Evolutionary conservation across 805 yeast species (phyloP).

Genomic region (Clavispora asparagi): DNA sequence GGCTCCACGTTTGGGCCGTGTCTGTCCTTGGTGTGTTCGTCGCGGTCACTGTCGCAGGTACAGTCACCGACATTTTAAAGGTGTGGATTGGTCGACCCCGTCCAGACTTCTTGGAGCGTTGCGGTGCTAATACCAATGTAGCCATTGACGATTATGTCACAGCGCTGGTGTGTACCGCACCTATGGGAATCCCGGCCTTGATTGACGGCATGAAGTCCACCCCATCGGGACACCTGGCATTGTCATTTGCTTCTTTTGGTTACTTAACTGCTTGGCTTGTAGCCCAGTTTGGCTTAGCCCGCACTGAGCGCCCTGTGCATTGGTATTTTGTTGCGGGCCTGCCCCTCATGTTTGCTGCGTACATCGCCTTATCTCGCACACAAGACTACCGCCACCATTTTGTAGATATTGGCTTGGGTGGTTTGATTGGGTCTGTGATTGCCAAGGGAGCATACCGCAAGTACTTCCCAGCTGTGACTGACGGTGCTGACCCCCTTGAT

Average conservation of each 20-base stretch:
- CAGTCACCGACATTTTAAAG: conserved; percentile 32
- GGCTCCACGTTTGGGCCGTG: conserved; percentile 24
- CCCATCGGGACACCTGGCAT: conserved; percentile 55
- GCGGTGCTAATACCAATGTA: conserved; percentile 9
- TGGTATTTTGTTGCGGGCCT: conserved; percentile 8
- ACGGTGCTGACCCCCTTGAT: conserved; percentile 6
- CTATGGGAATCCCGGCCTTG: conserved; percentile 21
- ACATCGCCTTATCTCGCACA: conserved; percentile 22
- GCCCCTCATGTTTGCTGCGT: conserved; percentile 20
- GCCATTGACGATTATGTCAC: conserved; percentile 14
- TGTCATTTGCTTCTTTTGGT: conserved; percentile 46
- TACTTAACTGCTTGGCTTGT: conserved; percentile 44
- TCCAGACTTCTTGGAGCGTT: conserved; percentile 16
- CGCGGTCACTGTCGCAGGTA: conserved; percentile 26
- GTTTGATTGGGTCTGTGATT: conserved; percentile 23
- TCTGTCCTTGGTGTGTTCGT: conserved; percentile 26
- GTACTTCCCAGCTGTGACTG: conserved; percentile 20
- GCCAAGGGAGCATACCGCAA: conserved; percentile 23
- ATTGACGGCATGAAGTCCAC: conserved; percentile 52
- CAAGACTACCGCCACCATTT: conserved; percentile 30
- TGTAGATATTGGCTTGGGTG: conserved; percentile 30
- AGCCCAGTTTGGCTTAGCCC: conserved; percentile 32
- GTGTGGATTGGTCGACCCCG: conserved; percentile 25
- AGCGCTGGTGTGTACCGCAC: conserved; percentile 21
- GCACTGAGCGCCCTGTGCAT: conserved; percentile 5